Percentiles rank a stretch among this genome's conserved stretches.
phyloP scores from a whole-genome alignment of 495 filamentous ascomycete species.

The Stereocaulon alpinum region DNA sequence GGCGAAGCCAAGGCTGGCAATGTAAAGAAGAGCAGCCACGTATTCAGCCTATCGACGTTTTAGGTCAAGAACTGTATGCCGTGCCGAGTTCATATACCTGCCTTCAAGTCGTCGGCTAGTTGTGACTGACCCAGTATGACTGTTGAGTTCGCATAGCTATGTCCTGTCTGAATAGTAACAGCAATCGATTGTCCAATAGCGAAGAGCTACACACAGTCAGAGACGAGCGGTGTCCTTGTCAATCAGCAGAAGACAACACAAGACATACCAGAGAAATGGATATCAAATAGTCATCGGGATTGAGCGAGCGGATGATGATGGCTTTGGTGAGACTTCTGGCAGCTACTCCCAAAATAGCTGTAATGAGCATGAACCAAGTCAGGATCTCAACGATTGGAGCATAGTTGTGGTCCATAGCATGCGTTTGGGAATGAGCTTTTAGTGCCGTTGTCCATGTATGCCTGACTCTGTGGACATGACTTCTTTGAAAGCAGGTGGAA shows the following conservation, averaged over 20 bases:
- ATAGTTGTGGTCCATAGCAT: background rate
- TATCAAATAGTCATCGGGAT: background rate
- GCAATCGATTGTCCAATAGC: constrained; percentile 1
- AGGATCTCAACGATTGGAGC: background rate
- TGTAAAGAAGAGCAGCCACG: constrained; percentile 24
- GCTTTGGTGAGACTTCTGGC: background rate
- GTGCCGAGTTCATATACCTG: background rate
- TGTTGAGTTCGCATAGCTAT: constrained; percentile 9
- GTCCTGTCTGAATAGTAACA: constrained; percentile 20
- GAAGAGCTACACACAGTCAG: constrained; percentile 4
- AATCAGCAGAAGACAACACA: too few relatives aligned
- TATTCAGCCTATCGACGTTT: too few relatives aligned
- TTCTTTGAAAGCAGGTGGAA: too few relatives aligned
- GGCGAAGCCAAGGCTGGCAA: constrained; percentile 24
- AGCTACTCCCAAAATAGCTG: background rate
- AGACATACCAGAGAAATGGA: background rate
- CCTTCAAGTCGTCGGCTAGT: background rate
- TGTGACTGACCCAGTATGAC: background rate
- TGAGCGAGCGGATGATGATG: background rate
- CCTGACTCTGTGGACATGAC: background rate
- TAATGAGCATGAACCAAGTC: background rate
- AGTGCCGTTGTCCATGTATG: too few relatives aligned
- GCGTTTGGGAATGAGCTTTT: too few relatives aligned
- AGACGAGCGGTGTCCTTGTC: too few relatives aligned
- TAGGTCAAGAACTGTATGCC: too few relatives aligned